A percentile compares a stretch with the other conserved stretches of the same genome.
phyloP scores from a whole-genome alignment of 176 grass and related monocot genomes.

The Zea luxurians region DNA sequence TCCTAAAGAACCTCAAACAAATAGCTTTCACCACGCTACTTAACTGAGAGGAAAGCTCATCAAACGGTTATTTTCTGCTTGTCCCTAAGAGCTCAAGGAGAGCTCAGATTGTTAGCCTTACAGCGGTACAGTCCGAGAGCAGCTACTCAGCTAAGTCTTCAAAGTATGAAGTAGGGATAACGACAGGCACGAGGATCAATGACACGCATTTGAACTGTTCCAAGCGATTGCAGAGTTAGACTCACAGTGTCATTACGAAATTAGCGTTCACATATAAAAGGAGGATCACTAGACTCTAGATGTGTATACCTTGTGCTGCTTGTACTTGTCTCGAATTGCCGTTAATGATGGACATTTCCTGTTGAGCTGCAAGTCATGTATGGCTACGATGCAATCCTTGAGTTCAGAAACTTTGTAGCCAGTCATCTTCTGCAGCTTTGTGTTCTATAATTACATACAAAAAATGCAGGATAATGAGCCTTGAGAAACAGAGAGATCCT shows the following conservation, averaged over 20 bases:
- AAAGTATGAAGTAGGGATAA: constrained; percentile 61
- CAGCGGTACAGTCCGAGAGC: constrained; percentile 27
- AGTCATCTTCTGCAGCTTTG: constrained; percentile 54
- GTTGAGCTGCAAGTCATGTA: constrained; percentile 82
- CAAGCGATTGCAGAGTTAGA: constrained; percentile 42
- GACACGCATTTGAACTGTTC: constrained; percentile 79
- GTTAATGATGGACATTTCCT: constrained; percentile 47
- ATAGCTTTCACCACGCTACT: constrained; percentile 36
- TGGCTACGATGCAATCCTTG: constrained; percentile 62
- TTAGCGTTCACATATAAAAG: not conserved
- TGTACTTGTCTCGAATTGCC: constrained; percentile 85
- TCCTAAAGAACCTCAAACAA: constrained; percentile 40
- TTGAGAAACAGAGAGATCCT: not conserved
- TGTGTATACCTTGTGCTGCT: constrained; percentile 71
- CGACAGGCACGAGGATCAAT: constrained; percentile 47
- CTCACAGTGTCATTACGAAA: constrained; percentile 3
- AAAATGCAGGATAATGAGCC: constrained; percentile 22
- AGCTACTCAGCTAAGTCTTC: constrained; percentile 41
- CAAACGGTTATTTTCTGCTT: constrained; percentile 14
- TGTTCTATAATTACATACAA: constrained; percentile 49
- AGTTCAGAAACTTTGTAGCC: constrained; percentile 74
- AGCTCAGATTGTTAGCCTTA: constrained; percentile 45
- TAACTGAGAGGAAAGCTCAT: constrained; percentile 27
- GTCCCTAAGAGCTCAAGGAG: constrained; percentile 35
- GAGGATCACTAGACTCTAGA: constrained; percentile 13